These are phyloP conservation scores for Pseudopyricularia cyperi DNA, from an alignment of 2,329 filamentous ascomycete species.

Conservation along the genomic window DNA sequence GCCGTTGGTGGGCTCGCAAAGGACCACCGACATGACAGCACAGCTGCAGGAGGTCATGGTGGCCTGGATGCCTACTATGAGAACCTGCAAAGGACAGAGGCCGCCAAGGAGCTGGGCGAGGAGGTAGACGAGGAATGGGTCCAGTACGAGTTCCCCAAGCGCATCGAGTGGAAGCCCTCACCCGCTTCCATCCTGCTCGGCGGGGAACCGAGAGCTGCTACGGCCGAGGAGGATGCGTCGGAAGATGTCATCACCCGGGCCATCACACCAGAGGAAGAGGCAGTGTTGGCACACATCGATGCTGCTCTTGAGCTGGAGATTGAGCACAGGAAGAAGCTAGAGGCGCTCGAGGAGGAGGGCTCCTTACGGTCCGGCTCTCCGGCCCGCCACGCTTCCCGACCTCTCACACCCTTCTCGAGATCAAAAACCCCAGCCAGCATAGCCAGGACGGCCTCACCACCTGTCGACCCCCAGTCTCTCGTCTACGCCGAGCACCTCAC, in stretches of 20 bases:
- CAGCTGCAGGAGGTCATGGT: slow-evolving; percentile 31
- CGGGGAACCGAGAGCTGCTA: slow-evolving; percentile 18
- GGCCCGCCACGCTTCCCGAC: slow-evolving; percentile 23
- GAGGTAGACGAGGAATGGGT: slow-evolving; percentile 72
- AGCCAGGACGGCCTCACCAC: slow-evolving; percentile 46
- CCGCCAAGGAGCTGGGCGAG: slow-evolving; percentile 37
- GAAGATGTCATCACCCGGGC: slow-evolving; percentile 20
- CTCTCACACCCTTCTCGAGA: slow-evolving; percentile 28
- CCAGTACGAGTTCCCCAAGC: slow-evolving; percentile 78
- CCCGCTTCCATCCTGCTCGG: slow-evolving; percentile 40
- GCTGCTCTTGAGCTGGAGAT: slow-evolving; percentile 74
- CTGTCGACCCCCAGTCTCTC: slow-evolving; percentile 49
- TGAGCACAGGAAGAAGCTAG: slow-evolving; percentile 34
- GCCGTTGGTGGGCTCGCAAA: slow-evolving; percentile 40
- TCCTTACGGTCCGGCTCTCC: slow-evolving; percentile 22
- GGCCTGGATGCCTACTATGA: slow-evolving; percentile 86
- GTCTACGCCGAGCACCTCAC: slow-evolving; percentile 69
- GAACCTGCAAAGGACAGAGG: slow-evolving; percentile 70
- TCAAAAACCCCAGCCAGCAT: slow-evolving; percentile 29
- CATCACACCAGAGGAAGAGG: slow-evolving; percentile 34
- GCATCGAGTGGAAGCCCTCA: slow-evolving; percentile 75
- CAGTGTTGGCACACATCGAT: slow-evolving; percentile 68
- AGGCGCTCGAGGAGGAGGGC: slow-evolving; percentile 27
- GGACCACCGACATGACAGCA: slow-evolving; percentile 32
- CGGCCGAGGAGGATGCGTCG: slow-evolving; percentile 15